Conservation (phyloP, 176 grass and related monocot species). For the Hsuehochloa calcarea region DNA sequence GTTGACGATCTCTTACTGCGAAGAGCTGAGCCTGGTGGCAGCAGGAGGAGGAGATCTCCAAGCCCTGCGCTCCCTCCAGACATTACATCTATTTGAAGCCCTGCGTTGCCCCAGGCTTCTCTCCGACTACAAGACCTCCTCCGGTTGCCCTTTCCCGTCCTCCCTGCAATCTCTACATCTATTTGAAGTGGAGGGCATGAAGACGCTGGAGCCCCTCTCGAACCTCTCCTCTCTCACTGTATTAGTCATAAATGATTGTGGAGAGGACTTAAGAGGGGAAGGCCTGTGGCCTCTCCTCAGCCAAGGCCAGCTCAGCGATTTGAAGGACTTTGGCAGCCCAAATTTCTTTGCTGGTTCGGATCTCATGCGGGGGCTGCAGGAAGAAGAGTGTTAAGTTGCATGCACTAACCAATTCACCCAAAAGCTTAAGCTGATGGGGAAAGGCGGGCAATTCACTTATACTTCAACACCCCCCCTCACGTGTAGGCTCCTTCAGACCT, state of each 20-base stretch:
- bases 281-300: not conserved
- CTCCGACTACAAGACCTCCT: not conserved
- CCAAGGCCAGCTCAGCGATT: not conserved
- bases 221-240: not conserved
- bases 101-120: conserved; percentile 2
- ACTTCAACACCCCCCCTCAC: no score
- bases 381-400: no score
- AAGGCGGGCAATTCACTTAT: no score
- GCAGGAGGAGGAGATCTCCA: not conserved
- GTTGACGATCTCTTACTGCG: fast-evolving
- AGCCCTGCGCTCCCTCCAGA: not conserved
- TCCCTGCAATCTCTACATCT: not conserved
- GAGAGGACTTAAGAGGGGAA: not conserved
- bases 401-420: no score
- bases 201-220: not conserved
- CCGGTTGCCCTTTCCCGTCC: not conserved
- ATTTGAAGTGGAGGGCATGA: not conserved
- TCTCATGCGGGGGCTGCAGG: not conserved
- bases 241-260: fast-evolving
- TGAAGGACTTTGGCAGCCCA: fast-evolving
- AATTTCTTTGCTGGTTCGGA: not conserved
- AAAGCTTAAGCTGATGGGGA: no score
- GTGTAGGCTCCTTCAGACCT: no score
- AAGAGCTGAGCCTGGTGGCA: not conserved
- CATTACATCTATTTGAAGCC: no score